Evolutionary conservation across 169 alveolate genomes (phyloP).

Genomic region (Hepatocystis sp.): DNA sequence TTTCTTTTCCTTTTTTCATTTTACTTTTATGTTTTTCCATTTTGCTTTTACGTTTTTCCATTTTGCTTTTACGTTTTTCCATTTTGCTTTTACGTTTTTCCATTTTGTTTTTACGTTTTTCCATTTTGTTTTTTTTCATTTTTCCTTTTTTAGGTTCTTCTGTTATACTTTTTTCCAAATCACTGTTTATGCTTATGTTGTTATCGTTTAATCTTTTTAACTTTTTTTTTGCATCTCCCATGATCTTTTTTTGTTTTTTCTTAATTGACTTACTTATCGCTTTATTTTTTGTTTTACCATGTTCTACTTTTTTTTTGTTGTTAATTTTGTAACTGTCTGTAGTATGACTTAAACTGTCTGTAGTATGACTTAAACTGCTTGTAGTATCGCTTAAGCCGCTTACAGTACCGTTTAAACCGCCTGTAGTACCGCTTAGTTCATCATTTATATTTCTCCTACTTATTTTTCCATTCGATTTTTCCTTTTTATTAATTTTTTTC

Average conservation of each 20-base stretch:
- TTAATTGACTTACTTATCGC: background rate
- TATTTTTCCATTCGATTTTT: no score
- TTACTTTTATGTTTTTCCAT: background rate
- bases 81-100: background rate
- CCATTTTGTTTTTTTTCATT: background rate
- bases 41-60: background rate
- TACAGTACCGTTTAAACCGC: no score
- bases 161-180: background rate
- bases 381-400: no score
- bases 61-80: background rate
- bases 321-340: no score
- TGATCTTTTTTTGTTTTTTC: background rate
- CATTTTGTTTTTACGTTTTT: background rate
- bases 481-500: constrained; percentile 6
- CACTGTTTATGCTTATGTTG: background rate
- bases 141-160: background rate
- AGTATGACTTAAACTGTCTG: no score
- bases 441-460: no score
- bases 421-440: no score
- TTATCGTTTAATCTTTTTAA: background rate
- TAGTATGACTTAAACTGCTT: no score
- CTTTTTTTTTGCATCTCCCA: background rate
- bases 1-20: background rate
- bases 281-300: background rate
- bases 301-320: background rate